Percentiles rank a stretch among this genome's conserved stretches.
phyloP scores from a whole-genome alignment of 768 basidiomycete species.

The Agaricus subrufescens region DNA sequence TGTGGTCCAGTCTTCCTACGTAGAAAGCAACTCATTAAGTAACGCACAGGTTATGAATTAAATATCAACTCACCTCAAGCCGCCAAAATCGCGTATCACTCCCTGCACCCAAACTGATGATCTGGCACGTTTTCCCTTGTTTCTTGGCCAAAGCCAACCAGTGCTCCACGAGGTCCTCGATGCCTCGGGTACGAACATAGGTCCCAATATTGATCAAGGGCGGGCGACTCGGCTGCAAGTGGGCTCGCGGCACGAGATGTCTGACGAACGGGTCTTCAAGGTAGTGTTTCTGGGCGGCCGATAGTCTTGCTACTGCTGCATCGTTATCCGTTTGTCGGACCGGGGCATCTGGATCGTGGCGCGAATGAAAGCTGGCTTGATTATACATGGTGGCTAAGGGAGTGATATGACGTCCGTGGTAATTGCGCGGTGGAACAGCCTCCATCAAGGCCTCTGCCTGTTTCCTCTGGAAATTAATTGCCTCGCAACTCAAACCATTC shows the following conservation, averaged over 20 bases:
- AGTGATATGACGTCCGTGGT: too few relatives aligned
- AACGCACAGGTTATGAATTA: background rate
- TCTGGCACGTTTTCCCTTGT: constrained; percentile 59
- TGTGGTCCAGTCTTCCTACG: constrained; percentile 52
- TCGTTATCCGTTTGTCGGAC: constrained; percentile 80
- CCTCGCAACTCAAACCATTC: too few relatives aligned
- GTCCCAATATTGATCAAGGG: constrained; percentile 97
- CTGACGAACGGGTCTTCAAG: constrained; percentile 71
- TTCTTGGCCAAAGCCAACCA: constrained; percentile 50
- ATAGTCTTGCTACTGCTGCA: constrained; percentile 78
- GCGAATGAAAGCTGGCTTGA: background rate
- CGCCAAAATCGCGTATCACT: constrained; percentile 97
- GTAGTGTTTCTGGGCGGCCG: constrained; percentile 82
- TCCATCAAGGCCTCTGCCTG: too few relatives aligned
- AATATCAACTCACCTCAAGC: constrained; percentile 46
- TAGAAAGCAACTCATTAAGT: background rate
- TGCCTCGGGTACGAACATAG: constrained; percentile 73
- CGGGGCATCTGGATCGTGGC: constrained; percentile 49
- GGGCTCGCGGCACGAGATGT: constrained; percentile 62
- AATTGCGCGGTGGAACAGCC: too few relatives aligned
- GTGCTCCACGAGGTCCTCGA: constrained; percentile 69
- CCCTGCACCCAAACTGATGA: constrained; percentile 93
- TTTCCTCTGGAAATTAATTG: too few relatives aligned
- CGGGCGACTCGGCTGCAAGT: constrained; percentile 57
- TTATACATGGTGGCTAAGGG: background rate